A percentile compares a stretch with the other conserved stretches of the same genome.
Evolutionary conservation across 768 basidiomycete species (phyloP).

Genomic region (Termitomyces sp.): DNA sequence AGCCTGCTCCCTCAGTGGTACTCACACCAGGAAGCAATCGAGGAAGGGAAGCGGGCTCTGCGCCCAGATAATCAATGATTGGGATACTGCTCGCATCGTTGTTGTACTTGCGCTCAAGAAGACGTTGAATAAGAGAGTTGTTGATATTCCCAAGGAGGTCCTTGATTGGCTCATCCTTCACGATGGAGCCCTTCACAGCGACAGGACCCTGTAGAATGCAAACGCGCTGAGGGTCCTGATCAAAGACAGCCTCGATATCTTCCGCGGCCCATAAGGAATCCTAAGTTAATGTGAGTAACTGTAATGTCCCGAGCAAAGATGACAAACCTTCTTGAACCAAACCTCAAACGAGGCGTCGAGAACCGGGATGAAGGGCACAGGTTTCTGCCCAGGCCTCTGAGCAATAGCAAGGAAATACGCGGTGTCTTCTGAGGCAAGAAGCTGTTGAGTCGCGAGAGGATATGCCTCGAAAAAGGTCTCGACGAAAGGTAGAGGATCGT

Average conservation of each 20-base stretch:
- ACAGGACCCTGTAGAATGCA: slow-evolving; percentile 97
- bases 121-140: slow-evolving; percentile 64
- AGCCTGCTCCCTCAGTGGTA: slow-evolving; percentile 32
- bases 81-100: slow-evolving; percentile 77
- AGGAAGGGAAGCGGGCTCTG: slow-evolving; percentile 28
- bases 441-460: slow-evolving; percentile 73
- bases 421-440: slow-evolving; percentile 88
- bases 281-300: slow-evolving; percentile 26
- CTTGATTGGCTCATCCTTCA: slow-evolving; percentile 92
- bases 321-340: slow-evolving; percentile 95
- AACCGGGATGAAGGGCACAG: slow-evolving; percentile 96
- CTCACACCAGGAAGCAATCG: slow-evolving; percentile 34
- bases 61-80: slow-evolving; percentile 74
- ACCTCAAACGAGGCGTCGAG: slow-evolving; percentile 92
- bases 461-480: slow-evolving; percentile 82
- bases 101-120: slow-evolving; percentile 72
- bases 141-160: slow-evolving; percentile 90
- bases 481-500: slow-evolving; percentile 76
- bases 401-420: slow-evolving; percentile 95
- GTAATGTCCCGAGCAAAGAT: background rate
- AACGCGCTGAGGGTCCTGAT: slow-evolving; percentile 97
- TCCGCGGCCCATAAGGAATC: slow-evolving; percentile 98
- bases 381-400: slow-evolving; percentile 96
- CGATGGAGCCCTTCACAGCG: slow-evolving; percentile 79
- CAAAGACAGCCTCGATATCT: slow-evolving; percentile 98